Evolutionary conservation across 768 basidiomycete genomes (phyloP), one percentile per base, ranked within the genome.

Genomic region (Leccinum arenicola): DNA sequence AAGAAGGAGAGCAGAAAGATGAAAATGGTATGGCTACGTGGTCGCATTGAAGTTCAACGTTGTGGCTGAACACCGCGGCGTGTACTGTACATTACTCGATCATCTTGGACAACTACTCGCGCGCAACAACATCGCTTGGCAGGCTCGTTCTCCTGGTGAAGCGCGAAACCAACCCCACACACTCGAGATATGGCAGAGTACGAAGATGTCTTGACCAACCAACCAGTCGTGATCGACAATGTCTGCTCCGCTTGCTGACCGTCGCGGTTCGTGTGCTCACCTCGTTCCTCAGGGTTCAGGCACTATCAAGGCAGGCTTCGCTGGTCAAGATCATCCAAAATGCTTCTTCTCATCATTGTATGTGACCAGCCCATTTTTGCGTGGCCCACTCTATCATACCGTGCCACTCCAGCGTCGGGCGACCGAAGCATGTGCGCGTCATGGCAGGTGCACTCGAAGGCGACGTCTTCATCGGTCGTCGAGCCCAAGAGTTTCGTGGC

Each of bases 321-420:
- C 97, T 55, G 97, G 97, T 50, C 92, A 98, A 76, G 96, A 98
- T 75, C 95, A 97, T 72, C 97, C 97, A 47, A 97, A 97, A 84
- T 98, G 95, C 73, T 98, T 95, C 82, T 98, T 98, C 70, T 95
- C 97, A 62, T 97, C 95, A 64, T 98, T 94, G 95, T 97, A 77
- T 78, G 94, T 86, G 70, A 69, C 64, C 63, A 11, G 14, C 45
- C 3, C 63, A 74, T 36, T 21, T 77, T 77, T 73, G 68, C 65
- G 60, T 64, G 66, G 15, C 52, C 12, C 49, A 27, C 58, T 64
- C 59, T 69, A 54, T 66, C 61, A 58, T 35, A 53, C 64, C 55
- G 61, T 43, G 40, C 40, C 27, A 19, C 47, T 63, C 8, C 72
- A 95, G 93, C 75, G 93, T 98, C 65, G 97, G 97, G 27, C 83